Percentiles rank a stretch among this genome's conserved stretches.
These are phyloP conservation scores for Bocquillonia castaneifolia DNA, from an alignment of 441 rosid species.

Conservation along the genomic window DNA sequence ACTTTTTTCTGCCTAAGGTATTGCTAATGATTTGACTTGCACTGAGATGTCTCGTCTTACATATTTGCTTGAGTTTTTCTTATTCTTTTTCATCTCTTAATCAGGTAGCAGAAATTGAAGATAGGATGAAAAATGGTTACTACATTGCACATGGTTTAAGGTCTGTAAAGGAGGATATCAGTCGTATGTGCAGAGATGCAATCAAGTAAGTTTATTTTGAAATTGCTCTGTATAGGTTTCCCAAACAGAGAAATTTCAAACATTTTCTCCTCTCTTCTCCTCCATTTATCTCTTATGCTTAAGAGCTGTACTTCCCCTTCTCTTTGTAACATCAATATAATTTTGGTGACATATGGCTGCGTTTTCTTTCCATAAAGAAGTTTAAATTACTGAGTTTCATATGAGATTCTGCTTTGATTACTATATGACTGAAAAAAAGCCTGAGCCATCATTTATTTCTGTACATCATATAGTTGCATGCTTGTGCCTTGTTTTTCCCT, in stretches of 20 bases:
- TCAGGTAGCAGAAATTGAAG: constrained; percentile 91
- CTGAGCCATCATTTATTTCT: background rate
- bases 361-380: too few relatives aligned
- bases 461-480: background rate
- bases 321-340: too few relatives aligned
- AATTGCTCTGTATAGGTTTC: background rate
- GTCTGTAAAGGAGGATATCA: constrained; percentile 89
- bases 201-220: constrained; percentile 60
- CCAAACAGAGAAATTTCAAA: background rate
- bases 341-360: too few relatives aligned
- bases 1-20: constrained; percentile 87
- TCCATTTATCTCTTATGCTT: background rate
- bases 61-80: constrained; percentile 15
- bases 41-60: constrained; percentile 11
- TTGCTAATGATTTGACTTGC: constrained; percentile 18
- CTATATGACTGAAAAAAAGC: background rate
- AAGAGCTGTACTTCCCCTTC: background rate
- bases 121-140: constrained; percentile 78
- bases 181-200: constrained; percentile 99
- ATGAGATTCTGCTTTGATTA: too few relatives aligned
- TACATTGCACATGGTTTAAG: constrained; percentile 79
- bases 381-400: too few relatives aligned
- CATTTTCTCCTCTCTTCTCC: background rate
- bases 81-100: constrained; percentile 23
- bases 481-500: background rate